phyloP scores from a whole-genome alignment of 1,284 basidiomycete genomes.

The Sporisorium reilianum region DNA sequence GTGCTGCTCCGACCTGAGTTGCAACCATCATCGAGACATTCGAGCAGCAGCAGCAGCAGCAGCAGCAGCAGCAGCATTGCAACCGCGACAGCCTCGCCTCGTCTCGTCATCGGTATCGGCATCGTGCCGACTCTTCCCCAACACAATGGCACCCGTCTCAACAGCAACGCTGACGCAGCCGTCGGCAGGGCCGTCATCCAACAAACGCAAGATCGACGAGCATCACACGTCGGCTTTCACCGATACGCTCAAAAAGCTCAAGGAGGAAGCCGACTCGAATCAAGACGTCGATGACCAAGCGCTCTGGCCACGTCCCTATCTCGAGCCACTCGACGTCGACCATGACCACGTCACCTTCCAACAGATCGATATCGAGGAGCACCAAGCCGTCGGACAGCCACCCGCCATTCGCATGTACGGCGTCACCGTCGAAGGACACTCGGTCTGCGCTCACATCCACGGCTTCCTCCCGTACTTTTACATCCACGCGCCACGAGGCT shows the following conservation, averaged over 20 bases:
- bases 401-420: constrained; percentile 68
- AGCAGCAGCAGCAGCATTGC: background rate
- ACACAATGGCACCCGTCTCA: constrained; percentile 50
- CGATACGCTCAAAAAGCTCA: constrained; percentile 59
- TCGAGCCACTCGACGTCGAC: constrained; percentile 49
- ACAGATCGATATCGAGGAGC: constrained; percentile 69
- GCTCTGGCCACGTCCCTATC: constrained; percentile 57
- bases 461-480: constrained; percentile 68
- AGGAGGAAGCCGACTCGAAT: constrained; percentile 49
- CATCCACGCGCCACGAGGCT: constrained; percentile 65
- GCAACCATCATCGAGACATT: background rate
- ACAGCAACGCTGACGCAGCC: constrained; percentile 35
- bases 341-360: constrained; percentile 61
- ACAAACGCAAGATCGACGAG: constrained; percentile 51
- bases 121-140: constrained; percentile 6
- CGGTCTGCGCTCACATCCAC: constrained; percentile 67
- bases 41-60: background rate
- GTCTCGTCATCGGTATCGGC: constrained; percentile 19
- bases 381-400: constrained; percentile 48
- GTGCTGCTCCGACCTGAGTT: background rate
- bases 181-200: constrained; percentile 22
- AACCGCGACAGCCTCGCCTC: background rate
- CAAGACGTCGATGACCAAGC: constrained; percentile 49
- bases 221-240: constrained; percentile 55
- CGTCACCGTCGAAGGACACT: constrained; percentile 61